phyloP scores from a whole-genome alignment of 805 yeast species.

The Kockiozyma suomiensis region DNA sequence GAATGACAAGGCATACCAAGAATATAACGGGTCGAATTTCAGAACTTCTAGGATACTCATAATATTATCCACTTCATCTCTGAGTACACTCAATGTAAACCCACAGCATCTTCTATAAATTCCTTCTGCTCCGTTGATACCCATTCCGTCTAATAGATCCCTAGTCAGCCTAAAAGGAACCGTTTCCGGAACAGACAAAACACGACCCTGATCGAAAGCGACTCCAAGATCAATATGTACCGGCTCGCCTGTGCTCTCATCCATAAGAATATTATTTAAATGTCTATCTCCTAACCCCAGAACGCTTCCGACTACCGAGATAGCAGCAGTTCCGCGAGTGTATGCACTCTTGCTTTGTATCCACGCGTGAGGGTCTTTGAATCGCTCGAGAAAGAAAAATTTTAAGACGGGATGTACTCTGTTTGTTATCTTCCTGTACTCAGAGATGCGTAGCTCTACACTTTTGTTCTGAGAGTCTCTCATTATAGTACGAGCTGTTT shows the following conservation, averaged over 20 bases:
- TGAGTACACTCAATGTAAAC: conserved; percentile 65
- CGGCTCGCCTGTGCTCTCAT: conserved; percentile 81
- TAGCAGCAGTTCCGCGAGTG: conserved; percentile 76
- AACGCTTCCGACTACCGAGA: conserved; percentile 84
- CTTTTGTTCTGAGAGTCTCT: conserved; percentile 55
- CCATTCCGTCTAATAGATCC: conserved; percentile 91
- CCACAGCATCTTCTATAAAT: conserved; percentile 73
- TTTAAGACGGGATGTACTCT: conserved; percentile 69
- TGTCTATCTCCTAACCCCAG: conserved; percentile 96
- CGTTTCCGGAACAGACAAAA: conserved; percentile 82
- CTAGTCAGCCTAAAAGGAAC: conserved; percentile 92
- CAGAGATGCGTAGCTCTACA: conserved; percentile 41
- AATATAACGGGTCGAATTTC: conserved; percentile 88
- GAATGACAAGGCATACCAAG: conserved; percentile 56
- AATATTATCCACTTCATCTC: conserved; percentile 68
- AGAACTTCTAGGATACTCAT: conserved; percentile 81
- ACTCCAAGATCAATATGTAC: conserved; percentile 95
- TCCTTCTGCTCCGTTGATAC: conserved; percentile 82
- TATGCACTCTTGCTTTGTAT: conserved; percentile 63
- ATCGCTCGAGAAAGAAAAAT: conserved; percentile 68
- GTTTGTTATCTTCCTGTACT: conserved; percentile 51
- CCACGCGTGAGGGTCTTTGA: conserved; percentile 73
- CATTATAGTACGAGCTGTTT: conserved; percentile 67
- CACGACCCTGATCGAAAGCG: conserved; percentile 91
- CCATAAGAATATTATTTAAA: conserved; percentile 85